Base-by-base conservation (phyloP, 352 stramenopile species). In the Plasmopara muralis region DNA sequence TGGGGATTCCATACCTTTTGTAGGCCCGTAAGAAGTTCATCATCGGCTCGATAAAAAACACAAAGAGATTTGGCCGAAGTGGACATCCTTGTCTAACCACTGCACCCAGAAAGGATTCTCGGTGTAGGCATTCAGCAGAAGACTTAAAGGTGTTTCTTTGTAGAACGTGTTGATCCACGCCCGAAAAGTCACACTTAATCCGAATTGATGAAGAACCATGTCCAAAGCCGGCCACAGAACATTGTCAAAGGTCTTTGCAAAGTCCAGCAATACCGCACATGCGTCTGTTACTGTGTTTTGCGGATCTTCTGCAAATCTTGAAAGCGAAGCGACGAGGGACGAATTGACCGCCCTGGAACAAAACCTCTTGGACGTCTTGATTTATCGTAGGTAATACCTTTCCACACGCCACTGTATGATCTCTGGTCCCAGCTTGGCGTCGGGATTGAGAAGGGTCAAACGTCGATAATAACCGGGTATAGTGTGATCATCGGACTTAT, bases 41-140 rank as follows among this genome's bases (percentile, higher is more conserved):
- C 43, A 63, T 53, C 6, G 55, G 55, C 9, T 63, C 43, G 4
- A 63, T 16, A 30, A 57, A 63, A 6, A 62, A 10, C 1, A 53
- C 48, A 33, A 62, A 62, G 0, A 62, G 43, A 30, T 20, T 47
- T 1, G 55, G 48, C 13, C 42, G 53, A 6, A 62, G 43, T 6
- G 48, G 48, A 29, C 57, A 43, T n/a, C 55, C 55, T 50, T 62
- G 43, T 12, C 47, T 14, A 6, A 62, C 53, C 0, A 35, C 55
- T 2, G 18, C 40, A 0, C 43, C 55, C 25, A 64, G 33, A 1
- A 53, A 18, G 18, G 56, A 56, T 45, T 34, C 7, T 50, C 47
- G 0, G 45, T 38, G 0, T 43, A 48, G 25, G 33, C 25, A 47
- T 64, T 60, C n/a, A 59, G 40, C 31, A 64, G 18, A 5, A 55